These are phyloP conservation scores for Rhodotorula diobovata DNA, from an alignment of 768 basidiomycete genomes.

Conservation along the genomic window DNA sequence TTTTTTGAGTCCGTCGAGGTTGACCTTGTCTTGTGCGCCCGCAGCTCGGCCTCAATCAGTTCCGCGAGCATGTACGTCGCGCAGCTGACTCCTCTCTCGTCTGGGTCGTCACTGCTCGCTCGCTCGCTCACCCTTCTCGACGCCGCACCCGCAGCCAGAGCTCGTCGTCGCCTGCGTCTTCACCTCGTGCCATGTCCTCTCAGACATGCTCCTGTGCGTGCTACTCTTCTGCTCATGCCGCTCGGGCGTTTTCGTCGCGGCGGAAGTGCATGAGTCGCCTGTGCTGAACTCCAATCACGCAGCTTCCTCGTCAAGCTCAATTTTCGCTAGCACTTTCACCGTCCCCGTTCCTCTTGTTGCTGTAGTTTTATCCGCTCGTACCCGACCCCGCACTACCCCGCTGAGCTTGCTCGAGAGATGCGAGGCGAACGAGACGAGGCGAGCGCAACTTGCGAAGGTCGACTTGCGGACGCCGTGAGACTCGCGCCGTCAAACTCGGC, in stretches of 20 bases:
- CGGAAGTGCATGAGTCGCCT: not conserved
- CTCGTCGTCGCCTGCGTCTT: slow-evolving; percentile 43
- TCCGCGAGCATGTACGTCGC: slow-evolving; percentile 50
- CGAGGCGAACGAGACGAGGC: too few relatives aligned
- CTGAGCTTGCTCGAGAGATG: too few relatives aligned
- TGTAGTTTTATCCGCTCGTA: not conserved
- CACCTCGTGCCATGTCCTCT: slow-evolving; percentile 49
- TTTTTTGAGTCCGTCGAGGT: not conserved
- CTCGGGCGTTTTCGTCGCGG: not conserved
- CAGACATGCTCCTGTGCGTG: slow-evolving; percentile 48
- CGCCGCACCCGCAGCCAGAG: slow-evolving; percentile 12
- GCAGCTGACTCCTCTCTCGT: slow-evolving; percentile 5
- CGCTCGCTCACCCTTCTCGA: not conserved
- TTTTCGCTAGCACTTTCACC: slow-evolving; percentile 3
- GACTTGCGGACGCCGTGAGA: too few relatives aligned
- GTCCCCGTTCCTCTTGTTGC: not conserved
- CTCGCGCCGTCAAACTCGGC: too few relatives aligned
- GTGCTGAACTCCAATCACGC: too few relatives aligned
- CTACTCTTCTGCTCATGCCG: not conserved
- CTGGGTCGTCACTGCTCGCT: too few relatives aligned
- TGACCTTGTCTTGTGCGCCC: not conserved
- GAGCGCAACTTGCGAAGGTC: too few relatives aligned
- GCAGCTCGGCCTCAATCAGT: slow-evolving; percentile 49
- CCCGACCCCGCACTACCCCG: too few relatives aligned
- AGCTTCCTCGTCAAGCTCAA: slow-evolving; percentile 41